Evolutionary conservation across 2,329 filamentous ascomycete genomes (phyloP), one percentile per base, ranked within the genome.

Genomic region (Diplocarpon rosae): DNA sequence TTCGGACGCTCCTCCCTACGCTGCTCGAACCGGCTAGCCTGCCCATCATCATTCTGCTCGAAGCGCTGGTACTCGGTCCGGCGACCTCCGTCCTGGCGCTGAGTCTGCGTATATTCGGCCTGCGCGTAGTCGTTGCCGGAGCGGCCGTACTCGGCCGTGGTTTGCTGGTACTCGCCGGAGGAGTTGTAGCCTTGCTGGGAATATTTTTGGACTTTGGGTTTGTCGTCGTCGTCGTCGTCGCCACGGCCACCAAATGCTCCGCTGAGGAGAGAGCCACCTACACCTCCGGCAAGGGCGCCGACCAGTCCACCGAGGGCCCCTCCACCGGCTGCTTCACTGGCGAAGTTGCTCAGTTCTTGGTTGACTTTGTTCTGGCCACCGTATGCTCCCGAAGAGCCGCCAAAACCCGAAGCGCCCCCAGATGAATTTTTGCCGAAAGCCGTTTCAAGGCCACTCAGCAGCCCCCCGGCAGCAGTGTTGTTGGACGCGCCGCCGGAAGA

Each of bases 221-320:
- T 46, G 9, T 52, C 46, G 24, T 34, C 66, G 30, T 69, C 63
- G 9, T 52, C 46, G 24, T 34, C 66, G 30, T 69, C 63, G 24
- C 31, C 66, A 30, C 69, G 62, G 4, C 33, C 34, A 45, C 70
- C 68, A 42, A 83, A 74, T 12, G 72, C 72, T 11, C 73, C 73
- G 10, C 79, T 76, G 8, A 93, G 72, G 13, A 89, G 65, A 32
- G 76, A 77, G 30, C 74, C 73, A 27, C 83, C 81, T 17, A 83
- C 62, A 29, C 76, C 78, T 34, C 75, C 73, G 24, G 84, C 82
- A 29, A 84, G 64, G 24, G 80, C 77, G 43, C 80, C 81, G 11
- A 94, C 69, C 35, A 94, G 66, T 17, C 81, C 80, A 27, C 83
- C 82, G 1, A 87, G 61, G 10, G 76, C 75, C 39, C 80, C 78